These are phyloP conservation scores for Solanum lycopersicoides DNA, from an alignment of 257 asterid genomes.

Conservation along the genomic window DNA sequence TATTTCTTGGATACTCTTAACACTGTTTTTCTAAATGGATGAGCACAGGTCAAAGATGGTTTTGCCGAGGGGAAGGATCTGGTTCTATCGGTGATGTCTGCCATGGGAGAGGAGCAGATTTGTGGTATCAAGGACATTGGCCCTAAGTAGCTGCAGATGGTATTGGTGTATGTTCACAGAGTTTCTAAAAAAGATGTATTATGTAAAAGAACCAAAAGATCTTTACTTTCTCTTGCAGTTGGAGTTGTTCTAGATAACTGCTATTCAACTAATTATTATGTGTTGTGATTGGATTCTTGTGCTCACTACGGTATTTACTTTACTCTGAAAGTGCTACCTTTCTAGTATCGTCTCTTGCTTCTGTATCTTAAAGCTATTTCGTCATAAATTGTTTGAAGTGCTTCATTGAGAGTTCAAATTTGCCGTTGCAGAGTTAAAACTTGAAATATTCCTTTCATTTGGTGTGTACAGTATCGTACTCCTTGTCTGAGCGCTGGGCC, in stretches of 20 bases:
- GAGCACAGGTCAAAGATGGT: conserved; percentile 9
- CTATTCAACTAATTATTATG: neutral
- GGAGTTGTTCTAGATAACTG: neutral
- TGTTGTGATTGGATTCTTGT: neutral
- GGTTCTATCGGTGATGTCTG: conserved; percentile 21
- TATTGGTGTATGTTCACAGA: neutral
- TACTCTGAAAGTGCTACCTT: neutral
- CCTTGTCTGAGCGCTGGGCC: neutral
- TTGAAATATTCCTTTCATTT: neutral
- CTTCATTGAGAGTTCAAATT: neutral
- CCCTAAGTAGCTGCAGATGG: conserved; percentile 11
- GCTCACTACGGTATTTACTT: neutral
- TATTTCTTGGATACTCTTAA: neutral
- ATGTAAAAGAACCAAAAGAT: neutral
- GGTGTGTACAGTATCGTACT: neutral
- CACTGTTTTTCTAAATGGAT: neutral
- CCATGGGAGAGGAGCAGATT: conserved; percentile 33
- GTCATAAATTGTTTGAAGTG: neutral
- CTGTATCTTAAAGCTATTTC: neutral
- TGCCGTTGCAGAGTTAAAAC: neutral
- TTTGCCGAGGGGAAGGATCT: conserved; percentile 25
- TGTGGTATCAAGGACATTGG: conserved; percentile 24
- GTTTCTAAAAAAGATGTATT: neutral
- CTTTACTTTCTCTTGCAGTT: neutral
- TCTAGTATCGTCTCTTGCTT: neutral